phyloP scores from a whole-genome alignment of 768 basidiomycete genomes.

The Lactarius hengduanensis region DNA sequence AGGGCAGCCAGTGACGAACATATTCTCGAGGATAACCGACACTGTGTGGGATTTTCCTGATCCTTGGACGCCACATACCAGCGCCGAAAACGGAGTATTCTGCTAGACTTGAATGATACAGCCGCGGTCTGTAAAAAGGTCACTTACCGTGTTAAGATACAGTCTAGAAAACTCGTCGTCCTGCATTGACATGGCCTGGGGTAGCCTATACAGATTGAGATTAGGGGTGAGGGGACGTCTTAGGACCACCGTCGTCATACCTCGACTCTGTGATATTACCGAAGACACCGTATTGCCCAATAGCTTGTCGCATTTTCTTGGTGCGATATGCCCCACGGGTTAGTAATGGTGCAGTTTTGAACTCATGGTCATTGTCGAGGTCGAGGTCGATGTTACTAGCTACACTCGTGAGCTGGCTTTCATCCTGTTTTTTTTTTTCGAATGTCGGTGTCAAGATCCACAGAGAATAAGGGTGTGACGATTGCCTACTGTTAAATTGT shows the following conservation, averaged over 20 bases:
- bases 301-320: conserved; percentile 30
- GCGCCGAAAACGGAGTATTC: conserved; percentile 73
- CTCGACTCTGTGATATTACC: conserved; percentile 37
- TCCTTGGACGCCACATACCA: conserved; percentile 78
- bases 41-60: conserved; percentile 75
- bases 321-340: conserved; percentile 33
- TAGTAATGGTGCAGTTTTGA: conserved; percentile 34
- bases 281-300: conserved; percentile 61
- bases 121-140: neutral
- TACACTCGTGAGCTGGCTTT: conserved; percentile 18
- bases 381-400: conserved; percentile 4
- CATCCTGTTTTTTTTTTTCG: conserved; percentile 7
- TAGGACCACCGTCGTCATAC: neutral
- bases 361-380: conserved; percentile 29
- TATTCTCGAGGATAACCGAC: conserved; percentile 64
- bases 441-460: neutral
- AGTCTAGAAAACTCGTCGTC: conserved; percentile 39
- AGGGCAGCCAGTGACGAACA: conserved; percentile 56
- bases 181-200: neutral
- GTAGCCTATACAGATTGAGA: conserved; percentile 7
- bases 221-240: neutral
- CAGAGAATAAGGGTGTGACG: neutral
- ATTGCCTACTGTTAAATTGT: neutral
- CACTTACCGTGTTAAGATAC: conserved; percentile 64
- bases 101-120: conserved; percentile 30